Conservation (phyloP, 768 basidiomycete species). For the Coprinellus aureogranulatus region DNA sequence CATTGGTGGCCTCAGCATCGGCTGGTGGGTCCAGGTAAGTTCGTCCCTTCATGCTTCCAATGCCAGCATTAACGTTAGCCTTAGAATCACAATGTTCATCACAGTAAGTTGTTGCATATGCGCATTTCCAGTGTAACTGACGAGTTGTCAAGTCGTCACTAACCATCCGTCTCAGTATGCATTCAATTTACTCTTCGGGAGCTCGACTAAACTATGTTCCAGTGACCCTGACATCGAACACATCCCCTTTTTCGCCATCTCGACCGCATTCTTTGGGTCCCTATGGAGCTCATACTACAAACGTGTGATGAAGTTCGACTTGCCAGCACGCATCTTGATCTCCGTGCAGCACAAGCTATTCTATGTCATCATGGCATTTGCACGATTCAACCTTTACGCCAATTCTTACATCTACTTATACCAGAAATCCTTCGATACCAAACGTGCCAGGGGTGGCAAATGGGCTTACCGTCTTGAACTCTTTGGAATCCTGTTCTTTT, state of each 20-base stretch:
- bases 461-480: constrained; percentile 84
- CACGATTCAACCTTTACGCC: constrained; percentile 91
- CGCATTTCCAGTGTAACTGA: constrained; percentile 10
- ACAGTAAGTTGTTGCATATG: constrained; percentile 57
- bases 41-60: not conserved
- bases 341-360: constrained; percentile 88
- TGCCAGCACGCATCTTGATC: constrained; percentile 60
- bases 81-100: constrained; percentile 96
- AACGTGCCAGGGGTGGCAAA: constrained; percentile 61
- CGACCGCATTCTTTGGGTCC: constrained; percentile 79
- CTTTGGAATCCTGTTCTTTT: constrained; percentile 74
- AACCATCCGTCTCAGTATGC: constrained; percentile 93
- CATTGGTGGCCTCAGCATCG: constrained; percentile 88
- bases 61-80: constrained; percentile 7
- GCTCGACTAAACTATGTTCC: constrained; percentile 13
- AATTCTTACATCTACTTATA: constrained; percentile 79
- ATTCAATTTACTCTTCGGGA: not conserved
- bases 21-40: constrained; percentile 98
- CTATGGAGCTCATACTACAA: constrained; percentile 96
- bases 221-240: constrained; percentile 86
- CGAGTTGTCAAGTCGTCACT: constrained; percentile 69
- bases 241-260: constrained; percentile 93
- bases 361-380: constrained; percentile 86
- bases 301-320: constrained; percentile 78
- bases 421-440: constrained; percentile 61